Evolutionary conservation across 371 early-diverging fungal genomes (phyloP), one percentile per base, ranked within the genome.

Genomic region (Mucor irregularis): DNA sequence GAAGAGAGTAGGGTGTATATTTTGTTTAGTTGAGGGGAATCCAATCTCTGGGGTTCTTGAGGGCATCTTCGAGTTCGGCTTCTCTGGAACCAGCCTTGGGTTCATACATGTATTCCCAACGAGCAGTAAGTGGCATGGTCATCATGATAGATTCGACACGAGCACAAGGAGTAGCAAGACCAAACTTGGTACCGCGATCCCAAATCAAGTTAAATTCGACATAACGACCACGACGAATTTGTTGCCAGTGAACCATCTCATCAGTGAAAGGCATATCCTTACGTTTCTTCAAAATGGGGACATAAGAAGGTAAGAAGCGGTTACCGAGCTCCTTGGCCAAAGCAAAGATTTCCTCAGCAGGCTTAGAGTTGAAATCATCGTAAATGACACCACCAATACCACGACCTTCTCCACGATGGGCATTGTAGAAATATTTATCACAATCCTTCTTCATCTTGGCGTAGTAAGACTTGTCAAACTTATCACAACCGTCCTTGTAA

Each of bases 101-200:
- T 38, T 74, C 68, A 46, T 92, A 86, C 81, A 85, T 84, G 76
- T 97, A 94, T 70, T 91, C 92, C 94, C 94, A 93, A 9, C 92
- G 71, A 8, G 92, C 87, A 9, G 92, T 88, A 47, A 91, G 72
- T 3, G 94, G 94, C 63, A 94, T 65, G 29, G 90, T 85, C 89
- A 93, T 90, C 53, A 94, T 59, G 30, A 94, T 92, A 48, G 89
- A 86, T 69, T 94, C 94, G 28, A 92, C 89, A n/a, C 93, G 75
- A 5, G 92, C 85, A 28, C 91, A 90, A n/a, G 90, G 91, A 3
- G 94, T 92, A 62, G 82, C 70, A 44, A 94, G 68, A 5, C 94
- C 94, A 74, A 93, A 94, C 64, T 92, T 92, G 28, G 94, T 94
- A 39, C 94, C 94, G 29, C 94, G 83, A 64, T 94, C 94, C 66